These are phyloP conservation scores for Stagonosporopsis vannaccii DNA, from an alignment of 2,329 filamentous ascomycete species.

Conservation along the genomic window DNA sequence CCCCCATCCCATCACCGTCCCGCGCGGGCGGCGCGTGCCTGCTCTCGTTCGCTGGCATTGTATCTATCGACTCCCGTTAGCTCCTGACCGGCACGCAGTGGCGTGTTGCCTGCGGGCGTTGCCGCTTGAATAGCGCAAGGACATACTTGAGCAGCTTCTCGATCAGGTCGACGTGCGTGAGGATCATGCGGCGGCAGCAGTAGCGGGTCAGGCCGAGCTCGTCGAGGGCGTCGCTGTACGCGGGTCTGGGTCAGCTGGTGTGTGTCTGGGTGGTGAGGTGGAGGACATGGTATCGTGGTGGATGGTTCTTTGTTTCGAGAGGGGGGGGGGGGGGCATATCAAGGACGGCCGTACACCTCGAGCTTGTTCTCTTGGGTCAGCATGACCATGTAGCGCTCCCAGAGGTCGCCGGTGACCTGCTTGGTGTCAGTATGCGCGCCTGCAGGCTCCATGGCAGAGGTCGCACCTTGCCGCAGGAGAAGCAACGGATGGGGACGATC, in stretches of 20 bases:
- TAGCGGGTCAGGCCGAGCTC: conserved; percentile 92
- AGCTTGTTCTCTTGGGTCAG: conserved; percentile 68
- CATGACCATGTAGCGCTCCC: conserved; percentile 92
- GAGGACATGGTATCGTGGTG: not conserved
- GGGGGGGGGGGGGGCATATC: too few relatives aligned
- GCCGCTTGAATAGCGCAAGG: too few relatives aligned
- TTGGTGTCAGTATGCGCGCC: conserved; percentile 36
- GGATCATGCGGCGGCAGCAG: conserved; percentile 99
- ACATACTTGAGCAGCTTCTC: conserved; percentile 81
- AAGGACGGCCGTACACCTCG: conserved; percentile 41
- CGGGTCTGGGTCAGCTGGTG: conserved; percentile 19
- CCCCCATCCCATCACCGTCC: conserved; percentile 20
- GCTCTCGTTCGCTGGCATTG: conserved; percentile 48
- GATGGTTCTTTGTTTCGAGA: too few relatives aligned
- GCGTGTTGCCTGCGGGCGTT: conserved; percentile 6
- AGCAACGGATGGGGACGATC: conserved; percentile 99
- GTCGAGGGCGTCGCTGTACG: conserved; percentile 88
- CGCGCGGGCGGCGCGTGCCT: conserved; percentile 38
- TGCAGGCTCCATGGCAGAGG: conserved; percentile 9
- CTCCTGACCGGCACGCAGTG: conserved; percentile 14
- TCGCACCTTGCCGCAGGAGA: conserved; percentile 95
- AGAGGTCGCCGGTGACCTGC: conserved; percentile 95
- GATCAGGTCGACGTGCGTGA: conserved; percentile 98
- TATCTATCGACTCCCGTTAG: conserved; percentile 40
- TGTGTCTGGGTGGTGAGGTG: not conserved